Conservation (phyloP, 2,329 filamentous ascomycete species). For the Macrophomina phaseolina region DNA sequence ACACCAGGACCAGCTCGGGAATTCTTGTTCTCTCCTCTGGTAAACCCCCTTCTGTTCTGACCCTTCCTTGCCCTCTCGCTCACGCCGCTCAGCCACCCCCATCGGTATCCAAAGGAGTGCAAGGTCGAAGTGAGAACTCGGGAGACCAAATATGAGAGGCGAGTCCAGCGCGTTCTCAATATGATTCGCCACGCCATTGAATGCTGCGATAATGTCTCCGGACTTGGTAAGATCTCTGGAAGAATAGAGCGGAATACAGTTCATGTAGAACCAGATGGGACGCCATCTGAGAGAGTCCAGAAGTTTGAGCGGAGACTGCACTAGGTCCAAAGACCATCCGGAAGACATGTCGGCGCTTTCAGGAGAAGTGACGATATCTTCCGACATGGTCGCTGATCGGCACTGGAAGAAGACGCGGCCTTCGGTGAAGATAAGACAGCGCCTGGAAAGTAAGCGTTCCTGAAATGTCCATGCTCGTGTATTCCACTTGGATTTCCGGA, state of each 20-base stretch:
- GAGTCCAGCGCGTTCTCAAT: constrained; percentile 34
- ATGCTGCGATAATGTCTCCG: constrained; percentile 42
- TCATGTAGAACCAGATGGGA: constrained; percentile 40
- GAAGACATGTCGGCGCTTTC: too few relatives aligned
- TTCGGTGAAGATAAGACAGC: constrained; percentile 46
- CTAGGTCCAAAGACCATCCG: constrained; percentile 39
- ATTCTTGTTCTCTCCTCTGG: constrained; percentile 27
- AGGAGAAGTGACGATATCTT: constrained; percentile 36
- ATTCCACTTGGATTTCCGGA: constrained; percentile 41
- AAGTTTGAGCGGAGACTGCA: constrained; percentile 37
- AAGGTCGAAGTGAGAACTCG: constrained; percentile 31
- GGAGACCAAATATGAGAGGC: constrained; percentile 40
- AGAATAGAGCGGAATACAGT: constrained; percentile 40
- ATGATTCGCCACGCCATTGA: constrained; percentile 40
- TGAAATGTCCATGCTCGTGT: constrained; percentile 49
- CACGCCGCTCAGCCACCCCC: too few relatives aligned
- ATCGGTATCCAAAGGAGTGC: constrained; percentile 42
- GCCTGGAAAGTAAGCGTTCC: constrained; percentile 44
- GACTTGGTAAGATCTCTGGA: constrained; percentile 34
- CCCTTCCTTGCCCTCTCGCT: too few relatives aligned
- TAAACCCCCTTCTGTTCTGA: too few relatives aligned
- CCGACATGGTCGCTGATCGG: constrained; percentile 32
- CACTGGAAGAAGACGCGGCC: constrained; percentile 43
- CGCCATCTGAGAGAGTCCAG: constrained; percentile 35
- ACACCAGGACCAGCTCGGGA: constrained; percentile 47